Base-by-base conservation (phyloP, 495 filamentous ascomycete species). In the Penicillium coffeae region DNA sequence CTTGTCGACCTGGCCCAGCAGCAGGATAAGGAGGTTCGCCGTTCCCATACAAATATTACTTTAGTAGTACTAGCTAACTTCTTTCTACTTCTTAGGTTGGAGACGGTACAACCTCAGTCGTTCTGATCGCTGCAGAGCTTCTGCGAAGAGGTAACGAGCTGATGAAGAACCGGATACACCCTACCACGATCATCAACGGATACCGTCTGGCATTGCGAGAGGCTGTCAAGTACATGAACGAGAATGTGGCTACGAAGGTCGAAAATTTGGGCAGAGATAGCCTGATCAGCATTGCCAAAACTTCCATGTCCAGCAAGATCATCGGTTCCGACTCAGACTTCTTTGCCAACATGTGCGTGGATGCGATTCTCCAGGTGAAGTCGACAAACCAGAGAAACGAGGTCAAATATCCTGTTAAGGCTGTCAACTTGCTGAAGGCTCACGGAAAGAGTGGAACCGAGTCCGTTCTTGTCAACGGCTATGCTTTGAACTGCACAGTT, bases 131-230 rank as follows among this genome's bases (percentile, higher is more conserved):
- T 42, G 86, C 94, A 50, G 93, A 99, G 75, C 88, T 99, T 56
- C 79, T 99, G 55, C 81, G 86, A 62, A 82, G 93, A 73, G 93
- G 82, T 33, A 99, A 97, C 77, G 93, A 99, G 72, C 80, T 99
- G 53, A 90, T 97, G 86, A 95, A 93, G 78, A 97, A 96, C 80
- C 88, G 90, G 66, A 97, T 99, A 82, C 93, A 99, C 72, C 94
- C 93, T 43, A 99, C 93, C 19, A 99, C 93, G 44, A 97, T 98
- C 71, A 99, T 99, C 68, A 97, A 88, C 53, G 93, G 93, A 59
- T 99, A 97, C 77, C 80, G 93, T 54, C 81, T 99, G 55, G 93
- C 93, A 50, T 81, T 99, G 51, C 80, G 93, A 50, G 94, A 97
- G 76, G 94, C 93, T 42, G 88, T 99, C 58, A 90, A 92, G 70